Evolutionary conservation across 805 yeast species (phyloP), one percentile per base, ranked within the genome.

Genomic region (Candida schatavii): DNA sequence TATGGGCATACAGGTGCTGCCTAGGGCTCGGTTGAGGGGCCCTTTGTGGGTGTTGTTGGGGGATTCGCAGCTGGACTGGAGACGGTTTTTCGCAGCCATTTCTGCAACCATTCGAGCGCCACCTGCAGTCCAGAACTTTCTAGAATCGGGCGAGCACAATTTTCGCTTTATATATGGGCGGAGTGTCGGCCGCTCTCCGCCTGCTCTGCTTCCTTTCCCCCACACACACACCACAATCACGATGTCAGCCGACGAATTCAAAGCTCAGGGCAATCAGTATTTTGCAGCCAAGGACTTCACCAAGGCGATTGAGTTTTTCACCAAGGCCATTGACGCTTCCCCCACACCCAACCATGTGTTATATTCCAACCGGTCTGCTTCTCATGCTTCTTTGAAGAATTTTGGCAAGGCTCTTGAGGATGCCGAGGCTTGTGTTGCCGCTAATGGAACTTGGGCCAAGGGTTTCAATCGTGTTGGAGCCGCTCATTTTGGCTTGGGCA

Each of bases 381-480:
- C 88, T 43, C 83, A 83, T 56, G 85, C 97, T 3, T 87, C 97
- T 5, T 66, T 81, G 68, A 80, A 81, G 56, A 69, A 89, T 54
- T 93, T 82, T 56, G 62, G 62, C 18, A 69, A 81, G 45, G 99
- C 98, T 3, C 71, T 88, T 46, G 70, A 73, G 35, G 99, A 93
- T 63, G 99, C 98, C 14, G 67, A 86, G 45, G 79, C 85, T 57
- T 85, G 96, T 67, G 81, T 85, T 41, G 75, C 78, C 55, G 81
- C 89, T 66, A 88, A 86, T 49, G 83, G 89, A 13, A 50, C 83
- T 2, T 93, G 98, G 98, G 89, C 97, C 18, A 93, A 93, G 67
- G 99, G 98, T 37, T 87, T 85, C 72, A 85, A 82, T 57, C 83
- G 99, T 66, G 85, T 85, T 28, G 99, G 88, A 45, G 90, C 97